phyloP scores from a whole-genome alignment of 345 rosid genomes.

The Physaria fendleri region DNA sequence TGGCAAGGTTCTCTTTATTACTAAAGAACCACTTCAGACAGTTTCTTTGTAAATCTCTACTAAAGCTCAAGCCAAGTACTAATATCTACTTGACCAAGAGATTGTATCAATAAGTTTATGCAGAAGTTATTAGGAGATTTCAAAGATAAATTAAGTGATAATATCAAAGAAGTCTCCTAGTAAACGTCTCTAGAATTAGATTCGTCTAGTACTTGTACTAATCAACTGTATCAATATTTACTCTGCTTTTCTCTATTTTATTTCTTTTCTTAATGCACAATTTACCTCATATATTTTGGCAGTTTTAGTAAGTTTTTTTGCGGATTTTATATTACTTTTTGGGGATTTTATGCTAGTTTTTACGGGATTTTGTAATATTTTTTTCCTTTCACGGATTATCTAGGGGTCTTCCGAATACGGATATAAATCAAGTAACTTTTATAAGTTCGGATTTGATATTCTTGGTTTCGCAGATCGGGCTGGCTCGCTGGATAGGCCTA shows the following conservation, averaged over 20 bases:
- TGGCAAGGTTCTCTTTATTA: constrained; percentile 99
- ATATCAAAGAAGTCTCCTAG: constrained; percentile 16
- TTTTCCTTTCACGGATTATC: too few species aligned
- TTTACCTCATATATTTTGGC: too few species aligned
- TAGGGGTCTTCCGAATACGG: too few species aligned
- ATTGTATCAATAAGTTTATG: constrained; percentile 18
- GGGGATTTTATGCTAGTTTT: too few species aligned
- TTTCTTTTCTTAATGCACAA: too few species aligned
- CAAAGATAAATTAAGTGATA: not conserved
- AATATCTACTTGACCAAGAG: constrained; percentile 12
- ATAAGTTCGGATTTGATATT: too few species aligned
- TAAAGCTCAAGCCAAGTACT: constrained; percentile 20
- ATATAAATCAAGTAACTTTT: too few species aligned
- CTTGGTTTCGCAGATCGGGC: too few species aligned
- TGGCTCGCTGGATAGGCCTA: too few species aligned
- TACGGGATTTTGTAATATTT: too few species aligned
- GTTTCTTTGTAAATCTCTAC: constrained; percentile 18
- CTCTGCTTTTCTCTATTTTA: not conserved
- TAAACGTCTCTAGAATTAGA: not conserved
- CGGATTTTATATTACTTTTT: too few species aligned
- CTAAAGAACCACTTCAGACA: constrained; percentile 35
- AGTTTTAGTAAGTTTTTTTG: too few species aligned
- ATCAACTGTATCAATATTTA: constrained; percentile 11
- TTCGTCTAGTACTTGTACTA: constrained; percentile 18
- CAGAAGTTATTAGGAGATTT: constrained; percentile 2